Evolutionary conservation across 1,284 basidiomycete genomes (phyloP).

Genomic region (Neotropicomus parvogracilis): DNA sequence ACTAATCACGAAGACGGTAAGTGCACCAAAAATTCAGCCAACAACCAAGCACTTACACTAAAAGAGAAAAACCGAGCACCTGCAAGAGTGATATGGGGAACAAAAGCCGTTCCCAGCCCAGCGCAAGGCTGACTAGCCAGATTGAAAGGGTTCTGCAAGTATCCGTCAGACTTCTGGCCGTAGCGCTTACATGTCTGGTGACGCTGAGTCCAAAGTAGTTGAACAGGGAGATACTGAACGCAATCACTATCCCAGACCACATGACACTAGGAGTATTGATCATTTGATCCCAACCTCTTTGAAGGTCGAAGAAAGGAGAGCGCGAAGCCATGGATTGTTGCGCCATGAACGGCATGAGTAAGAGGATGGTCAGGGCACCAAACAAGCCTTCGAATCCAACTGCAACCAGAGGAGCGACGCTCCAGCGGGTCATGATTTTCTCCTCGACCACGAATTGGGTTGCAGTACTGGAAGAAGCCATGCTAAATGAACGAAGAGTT

Average conservation of each 20-base stretch:
- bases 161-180: conserved; percentile 87
- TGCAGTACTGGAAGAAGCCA: conserved; percentile 60
- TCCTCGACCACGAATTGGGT: conserved; percentile 95
- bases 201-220: conserved; percentile 95
- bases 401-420: conserved; percentile 88
- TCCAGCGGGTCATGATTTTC: conserved; percentile 76
- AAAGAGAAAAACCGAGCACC: conserved; percentile 81
- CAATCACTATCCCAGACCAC: conserved; percentile 75
- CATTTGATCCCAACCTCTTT: conserved; percentile 89
- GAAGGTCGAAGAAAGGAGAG: conserved; percentile 89
- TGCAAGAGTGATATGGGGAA: conserved; percentile 86
- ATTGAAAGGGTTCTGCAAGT: conserved; percentile 94
- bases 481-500: conserved; percentile 19
- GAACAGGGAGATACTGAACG: conserved; percentile 86
- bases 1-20: conserved; percentile 31
- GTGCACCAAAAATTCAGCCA: conserved; percentile 29
- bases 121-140: conserved; percentile 79
- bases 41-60: conserved; percentile 60
- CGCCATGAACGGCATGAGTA: conserved; percentile 71
- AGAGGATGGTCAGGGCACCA: conserved; percentile 74
- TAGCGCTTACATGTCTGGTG: conserved; percentile 86
- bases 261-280: conserved; percentile 76
- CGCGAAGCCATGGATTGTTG: conserved; percentile 48
- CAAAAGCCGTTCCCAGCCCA: conserved; percentile 91
- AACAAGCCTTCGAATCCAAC: conserved; percentile 96